Conservation (phyloP, 139 green algal species). For the Diplosphaera chodatii region DNA sequence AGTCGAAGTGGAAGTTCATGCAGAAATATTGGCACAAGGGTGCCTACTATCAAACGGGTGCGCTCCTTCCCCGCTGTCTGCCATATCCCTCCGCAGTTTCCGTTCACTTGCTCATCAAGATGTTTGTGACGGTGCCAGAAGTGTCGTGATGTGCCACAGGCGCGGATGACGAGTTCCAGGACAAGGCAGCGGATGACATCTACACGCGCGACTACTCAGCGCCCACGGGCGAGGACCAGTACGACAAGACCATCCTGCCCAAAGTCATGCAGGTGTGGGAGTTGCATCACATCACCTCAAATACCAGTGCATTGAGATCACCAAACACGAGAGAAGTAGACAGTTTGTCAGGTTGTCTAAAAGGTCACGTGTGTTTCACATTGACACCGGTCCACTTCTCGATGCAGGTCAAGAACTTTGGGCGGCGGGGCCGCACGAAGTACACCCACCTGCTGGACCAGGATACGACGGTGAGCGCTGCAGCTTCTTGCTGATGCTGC, state of each 20-base stretch:
- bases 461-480: conserved; percentile 65
- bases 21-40: conserved; percentile 99
- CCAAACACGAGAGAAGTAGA: too few species aligned
- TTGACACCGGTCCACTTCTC: too few species aligned
- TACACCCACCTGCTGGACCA: conserved; percentile 84
- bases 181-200: conserved; percentile 49
- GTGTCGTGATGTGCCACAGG: too few species aligned
- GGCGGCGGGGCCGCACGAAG: conserved; percentile 83
- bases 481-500: not conserved
- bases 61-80: too few species aligned
- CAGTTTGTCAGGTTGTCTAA: too few species aligned
- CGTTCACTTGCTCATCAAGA: not conserved
- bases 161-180: conserved; percentile 10
- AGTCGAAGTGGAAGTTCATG: conserved; percentile 80
- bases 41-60: conserved; percentile 84
- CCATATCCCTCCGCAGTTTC: too few species aligned
- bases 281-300: not conserved
- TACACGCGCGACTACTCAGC: conserved; percentile 76
- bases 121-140: too few species aligned
- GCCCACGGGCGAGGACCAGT: conserved; percentile 84
- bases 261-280: conserved; percentile 89
- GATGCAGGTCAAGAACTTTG: conserved; percentile 93
- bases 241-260: conserved; percentile 86
- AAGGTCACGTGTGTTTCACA: too few species aligned
- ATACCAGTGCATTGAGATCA: too few species aligned